Conservation (phyloP, 176 grass and related monocot genomes). For the Bolboschoenus planiculmis region DNA sequence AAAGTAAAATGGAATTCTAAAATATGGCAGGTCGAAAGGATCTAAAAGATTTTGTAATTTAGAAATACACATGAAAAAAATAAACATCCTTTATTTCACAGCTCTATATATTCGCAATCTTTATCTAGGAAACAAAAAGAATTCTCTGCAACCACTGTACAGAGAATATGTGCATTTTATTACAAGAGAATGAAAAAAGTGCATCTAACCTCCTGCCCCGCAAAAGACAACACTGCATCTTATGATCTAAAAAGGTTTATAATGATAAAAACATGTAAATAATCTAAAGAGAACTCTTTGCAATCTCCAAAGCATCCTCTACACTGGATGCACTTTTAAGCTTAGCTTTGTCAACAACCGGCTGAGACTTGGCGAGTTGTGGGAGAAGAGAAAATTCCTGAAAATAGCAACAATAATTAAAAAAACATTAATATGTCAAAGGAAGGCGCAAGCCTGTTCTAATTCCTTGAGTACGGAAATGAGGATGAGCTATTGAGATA, state of each 20-base stretch:
- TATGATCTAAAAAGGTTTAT: neutral
- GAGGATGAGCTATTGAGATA: too few species aligned
- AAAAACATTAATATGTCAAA: neutral
- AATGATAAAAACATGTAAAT: neutral
- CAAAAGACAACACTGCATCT: neutral
- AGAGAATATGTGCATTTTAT: slow-evolving; percentile 7
- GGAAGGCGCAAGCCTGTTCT: too few species aligned
- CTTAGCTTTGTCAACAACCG: slow-evolving; percentile 63
- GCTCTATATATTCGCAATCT: neutral
- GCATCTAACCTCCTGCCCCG: neutral
- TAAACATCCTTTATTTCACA: neutral
- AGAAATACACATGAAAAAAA: neutral
- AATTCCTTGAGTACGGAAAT: too few species aligned
- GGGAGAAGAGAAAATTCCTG: slow-evolving; percentile 82
- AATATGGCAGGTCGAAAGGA: neutral
- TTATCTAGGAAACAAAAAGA: neutral
- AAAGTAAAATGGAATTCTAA: neutral
- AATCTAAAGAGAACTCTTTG: slow-evolving; percentile 30
- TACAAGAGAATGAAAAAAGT: neutral
- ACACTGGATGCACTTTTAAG: slow-evolving; percentile 58
- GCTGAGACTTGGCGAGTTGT: slow-evolving; percentile 59
- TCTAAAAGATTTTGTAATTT: neutral
- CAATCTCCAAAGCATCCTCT: slow-evolving; percentile 73
- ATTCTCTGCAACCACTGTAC: slow-evolving; percentile 4
- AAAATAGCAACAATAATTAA: slow-evolving; percentile 27